Base-by-base conservation (phyloP, 768 basidiomycete species). In the Leccinum olivaceopallidum region DNA sequence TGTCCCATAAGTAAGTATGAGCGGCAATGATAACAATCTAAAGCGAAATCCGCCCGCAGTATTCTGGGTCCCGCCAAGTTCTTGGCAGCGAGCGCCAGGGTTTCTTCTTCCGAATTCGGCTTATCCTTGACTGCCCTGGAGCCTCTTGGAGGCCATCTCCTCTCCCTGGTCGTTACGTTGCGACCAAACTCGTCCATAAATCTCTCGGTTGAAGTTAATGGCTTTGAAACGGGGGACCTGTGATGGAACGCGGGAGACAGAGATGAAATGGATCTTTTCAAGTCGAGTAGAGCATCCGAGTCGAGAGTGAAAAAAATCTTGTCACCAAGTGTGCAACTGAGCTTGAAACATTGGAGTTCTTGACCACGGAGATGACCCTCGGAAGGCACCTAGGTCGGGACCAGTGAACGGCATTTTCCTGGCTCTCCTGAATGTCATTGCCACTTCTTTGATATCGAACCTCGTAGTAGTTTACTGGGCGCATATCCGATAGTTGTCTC, bases 111-210 rank as follows among this genome's bases (percentile, higher is more conserved):
- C 24, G 3, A 16, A 10, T 61, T 54, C 34, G 32, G 24, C 22
- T 54, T 55, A 51, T 61, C 57, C 30, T 53, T 61, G 30, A 14
- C 44, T 30, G 6, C 12, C 60, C 26, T 60, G 16, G 26, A 26
- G 26, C 26, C 36, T 22, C 34, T 60, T 56, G 12, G 50, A 30
- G 16, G 32, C 39, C 6, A 50, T 32, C 22, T 4, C 32, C 22
- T 32, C 9, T 32, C 9, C 30, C 30, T 24, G 24, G 52, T 44
- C 28, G 55, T 50, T 24, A 62, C 49, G 36, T 48, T 57, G 55
- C 22, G 42, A 28, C 42, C 30, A 37, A 47, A 8, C 30, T 22
- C 30, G 8, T 55, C 48, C 59, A 34, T 26, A 12, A 22, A 36
- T 36, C 30, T 28, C 56, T 53, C 48, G 8, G 28, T 55, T 55